A percentile compares a stretch with the other conserved stretches of the same genome.
Evolutionary conservation across 306 rosid species (phyloP).

Genomic region (Cucumis sativus): Cucumber_9930_V3 NC_026660.2:10417501-10418000

Average conservation of each 20-base stretch:
- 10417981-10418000: constrained; percentile 65
- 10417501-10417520: constrained; percentile 31
- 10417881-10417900: constrained; percentile 51
- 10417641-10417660: constrained; percentile 78
- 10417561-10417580: constrained; percentile 41
- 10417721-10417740: constrained; percentile 62
- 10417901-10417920: constrained; percentile 60
- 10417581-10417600: constrained; percentile 42
- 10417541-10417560: constrained; percentile 42
- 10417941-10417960: constrained; percentile 58
- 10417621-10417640: constrained; percentile 77
- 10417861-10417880: constrained; percentile 59
- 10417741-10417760: constrained; percentile 91
- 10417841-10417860: constrained; percentile 51
- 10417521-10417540: constrained; percentile 15
- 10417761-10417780: constrained; percentile 72
- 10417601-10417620: constrained; percentile 68
- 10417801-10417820: constrained; percentile 52
- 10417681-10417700: constrained; percentile 47
- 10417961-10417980: constrained; percentile 35
- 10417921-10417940: constrained; percentile 83
- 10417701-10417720: constrained; percentile 49
- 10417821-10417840: constrained; percentile 63
- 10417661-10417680: constrained; percentile 64
- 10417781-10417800: constrained; percentile 70